A percentile compares a stretch with the other conserved stretches of the same genome.
Evolutionary conservation across 805 yeast genomes (phyloP).

Genomic region (Metschnikowia shivogae): DNA sequence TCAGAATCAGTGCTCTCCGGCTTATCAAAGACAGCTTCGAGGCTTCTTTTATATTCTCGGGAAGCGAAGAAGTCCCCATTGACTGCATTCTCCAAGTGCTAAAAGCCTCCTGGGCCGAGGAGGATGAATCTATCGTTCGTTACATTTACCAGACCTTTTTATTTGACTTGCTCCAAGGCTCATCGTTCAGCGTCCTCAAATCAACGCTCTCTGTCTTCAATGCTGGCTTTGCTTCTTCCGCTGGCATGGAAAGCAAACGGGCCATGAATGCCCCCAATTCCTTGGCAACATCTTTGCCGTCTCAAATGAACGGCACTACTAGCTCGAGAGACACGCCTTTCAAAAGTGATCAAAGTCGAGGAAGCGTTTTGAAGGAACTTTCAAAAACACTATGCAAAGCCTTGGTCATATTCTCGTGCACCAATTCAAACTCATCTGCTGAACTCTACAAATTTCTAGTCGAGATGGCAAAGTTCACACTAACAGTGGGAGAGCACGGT

Average conservation of each 20-base stretch:
- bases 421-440: conserved; percentile 25
- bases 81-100: conserved; percentile 34
- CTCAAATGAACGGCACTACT: background rate
- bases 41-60: conserved; percentile 28
- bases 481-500: conserved; percentile 30
- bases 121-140: conserved; percentile 29
- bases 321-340: conserved; percentile 6
- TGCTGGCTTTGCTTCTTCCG: conserved; percentile 6
- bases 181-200: conserved; percentile 15
- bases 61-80: conserved; percentile 26
- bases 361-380: conserved; percentile 11
- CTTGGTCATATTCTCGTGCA: conserved; percentile 22
- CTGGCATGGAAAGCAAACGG: background rate
- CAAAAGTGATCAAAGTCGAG: conserved; percentile 8
- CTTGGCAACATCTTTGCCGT: background rate
- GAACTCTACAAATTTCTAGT: conserved; percentile 30
- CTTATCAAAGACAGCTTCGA: conserved; percentile 36
- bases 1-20: conserved; percentile 29
- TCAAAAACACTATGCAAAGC: conserved; percentile 25
- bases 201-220: conserved; percentile 15
- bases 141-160: conserved; percentile 26
- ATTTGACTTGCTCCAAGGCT: conserved; percentile 18
- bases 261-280: background rate
- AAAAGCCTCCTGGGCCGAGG: conserved; percentile 24
- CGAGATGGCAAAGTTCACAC: conserved; percentile 32